Base-by-base conservation (phyloP, 805 yeast genomes). In the Schwanniomyces sp. region DNA sequence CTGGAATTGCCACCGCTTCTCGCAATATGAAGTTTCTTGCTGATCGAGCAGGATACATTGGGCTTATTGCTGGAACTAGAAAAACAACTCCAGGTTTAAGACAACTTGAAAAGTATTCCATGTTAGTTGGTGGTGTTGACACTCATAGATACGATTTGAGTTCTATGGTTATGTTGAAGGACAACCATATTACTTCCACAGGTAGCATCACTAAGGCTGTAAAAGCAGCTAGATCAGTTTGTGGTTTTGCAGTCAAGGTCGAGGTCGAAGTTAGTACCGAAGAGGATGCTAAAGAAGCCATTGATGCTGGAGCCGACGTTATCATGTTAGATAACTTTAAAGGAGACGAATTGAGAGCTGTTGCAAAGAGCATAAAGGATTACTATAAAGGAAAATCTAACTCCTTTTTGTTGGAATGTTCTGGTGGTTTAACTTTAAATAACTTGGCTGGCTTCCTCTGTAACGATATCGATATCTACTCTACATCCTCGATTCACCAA, bases 71-170 rank as follows among this genome's bases (percentile, higher is more conserved):
- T 0, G 98, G 97, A 6, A 91, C 98, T 1, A 80, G 98, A 62
- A 91, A 91, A 69, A 92, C 97, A n/a, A 92, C 98, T 0, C 98
- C 98, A 0, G 98, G 98, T 0, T 78, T 91, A 52, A 81, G 98
- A 59, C 74, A 85, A 38, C 69, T 92, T 48, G 98, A 91, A 63
- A 91, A 91, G 64, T 91, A 91, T 68, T 86, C 96, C 21, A 92
- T 91, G 98, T 70, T 89, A 28, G 95, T 91, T 8, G 98, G 97
- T 28, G 97, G 97, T 3, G 87, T 89, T 47, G 98, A 91, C 62
- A 79, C 94, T 46, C 98, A 91, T 66, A 77, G 98, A 53, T 89
- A 89, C 62, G 97, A 92, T 63, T 79, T 91, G 47, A 85, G 94
- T 40, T 81, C 94, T 1, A 91, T 91, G 98, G 91, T 92, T 2